phyloP scores from a whole-genome alignment of 768 basidiomycete species.

The Lactarius indigo region DNA sequence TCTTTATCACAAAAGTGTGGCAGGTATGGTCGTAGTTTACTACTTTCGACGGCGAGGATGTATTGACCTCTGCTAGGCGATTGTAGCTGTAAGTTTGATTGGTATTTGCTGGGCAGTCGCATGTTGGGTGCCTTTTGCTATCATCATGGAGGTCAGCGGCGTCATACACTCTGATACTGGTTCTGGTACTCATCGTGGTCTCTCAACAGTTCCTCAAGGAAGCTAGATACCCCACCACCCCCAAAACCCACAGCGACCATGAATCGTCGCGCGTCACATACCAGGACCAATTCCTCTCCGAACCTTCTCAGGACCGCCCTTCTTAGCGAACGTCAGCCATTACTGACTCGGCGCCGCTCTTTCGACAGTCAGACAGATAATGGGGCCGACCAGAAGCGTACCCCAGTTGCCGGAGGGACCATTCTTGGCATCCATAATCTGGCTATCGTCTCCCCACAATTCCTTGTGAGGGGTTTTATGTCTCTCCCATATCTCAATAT shows the following conservation, averaged over 20 bases:
- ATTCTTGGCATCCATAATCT: conserved; percentile 94
- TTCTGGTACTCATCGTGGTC: background rate
- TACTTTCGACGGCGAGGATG: background rate
- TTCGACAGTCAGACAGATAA: conserved; percentile 44
- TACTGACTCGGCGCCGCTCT: conserved; percentile 58
- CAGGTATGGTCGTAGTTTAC: conserved; percentile 43
- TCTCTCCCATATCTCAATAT: background rate
- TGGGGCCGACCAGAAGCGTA: conserved; percentile 33
- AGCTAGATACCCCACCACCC: conserved; percentile 15
- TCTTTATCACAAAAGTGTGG: conserved; percentile 78
- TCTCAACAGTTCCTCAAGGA: conserved; percentile 24
- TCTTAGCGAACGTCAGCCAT: conserved; percentile 50
- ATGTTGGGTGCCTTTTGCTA: conserved; percentile 97
- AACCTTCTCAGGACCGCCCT: conserved; percentile 33
- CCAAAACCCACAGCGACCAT: background rate
- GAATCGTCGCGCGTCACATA: conserved; percentile 44
- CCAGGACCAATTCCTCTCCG: conserved; percentile 53
- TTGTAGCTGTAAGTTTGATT: conserved; percentile 74
- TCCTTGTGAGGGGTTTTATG: conserved; percentile 65
- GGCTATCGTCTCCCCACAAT: conserved; percentile 92
- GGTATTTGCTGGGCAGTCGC: conserved; percentile 97
- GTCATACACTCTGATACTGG: background rate
- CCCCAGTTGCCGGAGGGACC: conserved; percentile 79
- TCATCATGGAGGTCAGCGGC: conserved; percentile 85
- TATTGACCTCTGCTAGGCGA: conserved; percentile 49